A percentile compares a stretch with the other conserved stretches of the same genome.
Evolutionary conservation across 805 yeast genomes (phyloP).

Genomic region (Kazachstania africana): DNA sequence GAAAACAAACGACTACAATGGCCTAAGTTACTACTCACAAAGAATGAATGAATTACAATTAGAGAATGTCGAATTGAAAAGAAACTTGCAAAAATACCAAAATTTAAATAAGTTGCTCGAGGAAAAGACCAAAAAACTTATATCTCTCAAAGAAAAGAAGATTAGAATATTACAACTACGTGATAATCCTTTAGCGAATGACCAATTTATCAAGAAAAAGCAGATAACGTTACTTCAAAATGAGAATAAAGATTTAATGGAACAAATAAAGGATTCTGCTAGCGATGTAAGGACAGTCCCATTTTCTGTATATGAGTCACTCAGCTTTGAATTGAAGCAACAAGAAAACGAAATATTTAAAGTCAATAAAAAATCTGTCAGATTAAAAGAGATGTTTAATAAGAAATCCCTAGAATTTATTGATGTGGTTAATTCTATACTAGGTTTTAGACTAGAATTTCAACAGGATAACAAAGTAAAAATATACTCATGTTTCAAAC

Average conservation of each 20-base stretch:
- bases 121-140: slow-evolving; percentile 27
- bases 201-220: slow-evolving; percentile 47
- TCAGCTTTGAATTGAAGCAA: slow-evolving; percentile 40
- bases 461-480: slow-evolving; percentile 44
- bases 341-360: slow-evolving; percentile 37
- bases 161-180: slow-evolving; percentile 49
- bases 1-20: slow-evolving; percentile 16
- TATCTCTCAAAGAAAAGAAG: slow-evolving; percentile 28
- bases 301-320: slow-evolving; percentile 48
- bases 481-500: slow-evolving; percentile 36
- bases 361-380: slow-evolving; percentile 37
- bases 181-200: slow-evolving; percentile 50
- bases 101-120: slow-evolving; percentile 28
- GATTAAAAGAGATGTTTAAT: slow-evolving; percentile 46
- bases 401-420: slow-evolving; percentile 63
- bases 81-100: slow-evolving; percentile 29
- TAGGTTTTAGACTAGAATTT: slow-evolving; percentile 69
- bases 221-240: slow-evolving; percentile 37
- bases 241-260: slow-evolving; percentile 49
- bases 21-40: slow-evolving; percentile 18
- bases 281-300: slow-evolving; percentile 35
- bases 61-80: slow-evolving; percentile 30
- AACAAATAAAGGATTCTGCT: slow-evolving; percentile 12
- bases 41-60: slow-evolving; percentile 28
- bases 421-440: slow-evolving; percentile 49